phyloP scores from a whole-genome alignment of 805 yeast genomes.

The Sugiyamaella qingdaonensis region DNA sequence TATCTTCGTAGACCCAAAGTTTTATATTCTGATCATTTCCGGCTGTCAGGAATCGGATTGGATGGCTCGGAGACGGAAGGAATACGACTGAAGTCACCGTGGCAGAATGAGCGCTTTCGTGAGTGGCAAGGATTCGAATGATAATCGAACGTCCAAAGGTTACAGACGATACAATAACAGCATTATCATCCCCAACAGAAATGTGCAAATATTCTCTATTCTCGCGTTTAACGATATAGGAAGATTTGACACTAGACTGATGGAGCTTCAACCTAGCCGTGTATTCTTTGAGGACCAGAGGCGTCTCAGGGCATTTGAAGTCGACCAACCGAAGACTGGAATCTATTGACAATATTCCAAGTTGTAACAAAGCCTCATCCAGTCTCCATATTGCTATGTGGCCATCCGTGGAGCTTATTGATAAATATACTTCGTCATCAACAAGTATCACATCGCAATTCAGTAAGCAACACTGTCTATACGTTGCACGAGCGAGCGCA shows the following conservation, averaged over 20 bases:
- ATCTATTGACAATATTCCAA: background rate
- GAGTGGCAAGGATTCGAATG: background rate
- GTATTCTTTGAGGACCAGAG: background rate
- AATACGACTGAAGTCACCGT: conserved; percentile 66
- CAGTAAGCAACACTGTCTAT: conserved; percentile 74
- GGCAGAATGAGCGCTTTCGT: conserved; percentile 71
- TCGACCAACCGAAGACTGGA: background rate
- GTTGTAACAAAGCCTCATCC: conserved; percentile 21
- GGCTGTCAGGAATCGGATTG: conserved; percentile 44
- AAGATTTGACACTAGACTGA: conserved; percentile 77
- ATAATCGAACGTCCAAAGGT: background rate
- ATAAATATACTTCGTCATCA: conserved; percentile 34
- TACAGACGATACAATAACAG: conserved; percentile 45
- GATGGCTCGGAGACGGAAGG: conserved; percentile 20
- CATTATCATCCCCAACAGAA: conserved; percentile 95
- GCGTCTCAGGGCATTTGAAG: background rate
- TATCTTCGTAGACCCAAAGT: conserved; percentile 50
- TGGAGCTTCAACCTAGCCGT: conserved; percentile 47
- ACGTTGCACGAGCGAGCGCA: conserved; percentile 45
- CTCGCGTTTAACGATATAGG: conserved; percentile 34
- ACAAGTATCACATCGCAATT: conserved; percentile 47
- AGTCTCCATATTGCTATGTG: conserved; percentile 60
- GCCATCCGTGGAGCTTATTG: conserved; percentile 83
- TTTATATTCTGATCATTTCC: conserved; percentile 82
- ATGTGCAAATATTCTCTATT: conserved; percentile 34